Percentiles rank a stretch among this genome's conserved stretches.
Conservation (phyloP, 768 basidiomycete genomes). For the Rhodotorula babjevae region DNA sequence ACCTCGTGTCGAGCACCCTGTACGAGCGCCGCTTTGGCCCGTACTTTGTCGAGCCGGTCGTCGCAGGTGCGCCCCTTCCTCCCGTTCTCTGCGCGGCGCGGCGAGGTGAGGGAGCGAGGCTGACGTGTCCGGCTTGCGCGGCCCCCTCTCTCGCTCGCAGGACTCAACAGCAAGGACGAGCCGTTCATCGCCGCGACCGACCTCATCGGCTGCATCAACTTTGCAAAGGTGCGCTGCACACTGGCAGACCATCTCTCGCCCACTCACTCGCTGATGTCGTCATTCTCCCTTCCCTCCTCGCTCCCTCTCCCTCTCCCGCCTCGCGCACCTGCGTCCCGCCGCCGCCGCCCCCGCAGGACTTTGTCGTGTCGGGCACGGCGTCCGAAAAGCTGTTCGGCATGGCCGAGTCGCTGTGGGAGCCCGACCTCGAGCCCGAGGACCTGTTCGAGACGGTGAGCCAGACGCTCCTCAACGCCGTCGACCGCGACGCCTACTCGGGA, state of each 20-base stretch:
- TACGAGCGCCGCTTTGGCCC: constrained; percentile 88
- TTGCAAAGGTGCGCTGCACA: constrained; percentile 58
- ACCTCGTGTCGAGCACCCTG: constrained; percentile 87
- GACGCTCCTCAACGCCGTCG: constrained; percentile 83
- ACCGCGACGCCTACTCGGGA: constrained; percentile 92
- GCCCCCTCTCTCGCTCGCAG: constrained; percentile 44
- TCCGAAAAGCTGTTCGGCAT: constrained; percentile 89
- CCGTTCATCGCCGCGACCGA: constrained; percentile 96
- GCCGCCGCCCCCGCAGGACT: constrained; percentile 56
- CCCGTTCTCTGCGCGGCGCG: no score
- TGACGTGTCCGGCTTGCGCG: not conserved
- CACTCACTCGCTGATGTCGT: not conserved
- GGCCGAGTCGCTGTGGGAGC: constrained; percentile 98
- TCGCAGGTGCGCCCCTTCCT: constrained; percentile 60
- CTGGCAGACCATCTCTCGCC: not conserved
- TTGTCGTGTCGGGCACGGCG: constrained; percentile 91
- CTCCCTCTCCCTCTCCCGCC: not conserved
- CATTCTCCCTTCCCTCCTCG: no score
- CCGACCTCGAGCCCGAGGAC: constrained; percentile 90
- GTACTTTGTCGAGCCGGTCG: constrained; percentile 92
- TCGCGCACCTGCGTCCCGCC: not conserved
- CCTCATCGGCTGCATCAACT: constrained; percentile 85
- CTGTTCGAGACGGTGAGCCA: constrained; percentile 98
- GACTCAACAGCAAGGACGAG: constrained; percentile 57
- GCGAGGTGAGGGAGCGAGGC: not conserved